phyloP scores from a whole-genome alignment of 345 rosid species.

The Citrus australasica region DNA sequence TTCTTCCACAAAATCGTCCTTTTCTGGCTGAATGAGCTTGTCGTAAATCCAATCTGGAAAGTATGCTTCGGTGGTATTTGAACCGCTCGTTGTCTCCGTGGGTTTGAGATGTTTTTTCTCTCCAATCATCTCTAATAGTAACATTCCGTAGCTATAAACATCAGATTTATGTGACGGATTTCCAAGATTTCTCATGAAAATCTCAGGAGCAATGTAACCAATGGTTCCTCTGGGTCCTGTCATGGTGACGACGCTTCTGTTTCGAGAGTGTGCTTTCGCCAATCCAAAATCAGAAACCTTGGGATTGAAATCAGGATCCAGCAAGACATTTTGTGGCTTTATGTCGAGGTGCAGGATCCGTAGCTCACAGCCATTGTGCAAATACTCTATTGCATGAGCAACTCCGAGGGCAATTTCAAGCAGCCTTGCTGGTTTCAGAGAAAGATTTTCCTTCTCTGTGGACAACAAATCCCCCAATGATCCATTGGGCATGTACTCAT shows the following conservation, averaged over 20 bases:
- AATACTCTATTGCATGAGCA: slow-evolving; percentile 31
- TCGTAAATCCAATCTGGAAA: slow-evolving; percentile 32
- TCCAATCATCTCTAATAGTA: slow-evolving; percentile 30
- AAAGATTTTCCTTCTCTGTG: slow-evolving; percentile 2
- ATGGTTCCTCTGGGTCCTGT: slow-evolving; percentile 29
- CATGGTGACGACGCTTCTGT: slow-evolving; percentile 20
- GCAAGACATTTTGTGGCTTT: slow-evolving; percentile 30
- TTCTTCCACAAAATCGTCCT: background rate
- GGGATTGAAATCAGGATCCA: slow-evolving; percentile 27
- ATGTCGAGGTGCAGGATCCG: slow-evolving; percentile 37
- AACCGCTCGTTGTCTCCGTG: background rate
- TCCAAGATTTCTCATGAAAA: slow-evolving; percentile 34
- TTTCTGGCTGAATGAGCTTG: slow-evolving; percentile 3
- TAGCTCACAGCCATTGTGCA: slow-evolving; percentile 30
- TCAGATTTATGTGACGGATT: slow-evolving; percentile 31
- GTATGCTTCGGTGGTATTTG: slow-evolving; percentile 1
- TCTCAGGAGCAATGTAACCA: slow-evolving; percentile 37
- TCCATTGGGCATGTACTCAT: slow-evolving; percentile 32
- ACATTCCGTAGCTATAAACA: slow-evolving; percentile 37
- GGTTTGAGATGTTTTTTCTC: background rate
- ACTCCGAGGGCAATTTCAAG: slow-evolving; percentile 25
- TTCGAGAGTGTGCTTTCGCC: slow-evolving; percentile 26
- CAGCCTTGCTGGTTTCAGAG: slow-evolving; percentile 5
- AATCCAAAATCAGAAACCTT: slow-evolving; percentile 39
- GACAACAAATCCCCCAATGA: slow-evolving; percentile 22